Conservation (phyloP, 768 basidiomycete species). For the Daedalea quercina region DNA sequence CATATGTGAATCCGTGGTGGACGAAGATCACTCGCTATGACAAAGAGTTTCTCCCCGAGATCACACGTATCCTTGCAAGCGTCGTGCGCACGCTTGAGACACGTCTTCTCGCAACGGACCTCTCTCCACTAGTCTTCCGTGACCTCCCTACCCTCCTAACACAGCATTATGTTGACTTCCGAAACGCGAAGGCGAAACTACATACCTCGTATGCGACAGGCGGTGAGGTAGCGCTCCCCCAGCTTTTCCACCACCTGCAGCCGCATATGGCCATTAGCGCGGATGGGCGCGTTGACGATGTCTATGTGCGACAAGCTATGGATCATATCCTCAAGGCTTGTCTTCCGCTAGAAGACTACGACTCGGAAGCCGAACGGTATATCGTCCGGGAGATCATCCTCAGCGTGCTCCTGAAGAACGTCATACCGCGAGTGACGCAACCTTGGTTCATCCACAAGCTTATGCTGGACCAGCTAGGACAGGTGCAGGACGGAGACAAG, state of each 20-base stretch:
- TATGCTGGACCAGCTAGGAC: constrained; percentile 60
- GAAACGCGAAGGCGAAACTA: constrained; percentile 54
- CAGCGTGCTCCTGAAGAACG: constrained; percentile 63
- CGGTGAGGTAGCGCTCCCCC: constrained; percentile 52
- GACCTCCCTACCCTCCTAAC: constrained; percentile 61
- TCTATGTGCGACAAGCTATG: constrained; percentile 74
- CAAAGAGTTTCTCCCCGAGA: constrained; percentile 73
- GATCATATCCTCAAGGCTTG: constrained; percentile 70
- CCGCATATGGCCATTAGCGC: constrained; percentile 75
- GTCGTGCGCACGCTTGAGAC: constrained; percentile 57
- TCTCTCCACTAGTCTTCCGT: constrained; percentile 52
- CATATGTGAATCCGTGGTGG: constrained; percentile 84
- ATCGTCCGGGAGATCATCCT: constrained; percentile 82
- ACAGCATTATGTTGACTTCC: constrained; percentile 77
- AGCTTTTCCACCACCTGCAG: constrained; percentile 76
- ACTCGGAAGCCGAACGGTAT: constrained; percentile 70
- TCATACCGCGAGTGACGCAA: constrained; percentile 66
- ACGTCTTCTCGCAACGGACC: constrained; percentile 46
- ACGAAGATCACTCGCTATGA: constrained; percentile 76
- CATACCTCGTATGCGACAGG: constrained; percentile 67
- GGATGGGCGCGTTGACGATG: constrained; percentile 60
- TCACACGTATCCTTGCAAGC: constrained; percentile 49
- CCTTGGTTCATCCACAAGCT: constrained; percentile 86
- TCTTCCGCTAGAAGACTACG: constrained; percentile 75
- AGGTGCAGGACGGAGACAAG: constrained; percentile 19